Evolutionary conservation across 2,329 filamentous ascomycete species (phyloP).

Genomic region (Corynespora cassiicola): DNA sequence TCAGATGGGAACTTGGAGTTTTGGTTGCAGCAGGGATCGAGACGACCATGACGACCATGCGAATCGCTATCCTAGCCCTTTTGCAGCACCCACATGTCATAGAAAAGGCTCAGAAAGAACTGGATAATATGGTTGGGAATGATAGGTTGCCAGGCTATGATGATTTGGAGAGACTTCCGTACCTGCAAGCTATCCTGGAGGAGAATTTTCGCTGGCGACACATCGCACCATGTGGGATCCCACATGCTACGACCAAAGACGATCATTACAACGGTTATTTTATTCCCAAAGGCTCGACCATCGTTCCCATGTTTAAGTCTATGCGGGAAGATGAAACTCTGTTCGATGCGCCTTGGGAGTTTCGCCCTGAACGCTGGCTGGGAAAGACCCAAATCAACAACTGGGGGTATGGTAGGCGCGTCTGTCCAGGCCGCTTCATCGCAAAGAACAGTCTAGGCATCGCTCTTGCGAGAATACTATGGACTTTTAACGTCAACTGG

Average conservation of each 20-base stretch:
- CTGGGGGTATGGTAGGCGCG: slow-evolving; percentile 59
- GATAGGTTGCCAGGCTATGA: slow-evolving; percentile 23
- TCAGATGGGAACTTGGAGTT: slow-evolving; percentile 24
- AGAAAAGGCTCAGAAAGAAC: slow-evolving; percentile 18
- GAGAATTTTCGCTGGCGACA: slow-evolving; percentile 41
- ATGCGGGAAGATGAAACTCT: slow-evolving; percentile 39
- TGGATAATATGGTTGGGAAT: slow-evolving; percentile 25
- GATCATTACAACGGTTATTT: slow-evolving; percentile 56
- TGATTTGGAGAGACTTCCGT: slow-evolving; percentile 32
- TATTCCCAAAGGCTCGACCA: slow-evolving; percentile 50
- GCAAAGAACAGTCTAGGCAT: slow-evolving; percentile 50
- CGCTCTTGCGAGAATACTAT: slow-evolving; percentile 58
- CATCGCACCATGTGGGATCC: slow-evolving; percentile 49
- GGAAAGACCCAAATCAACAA: slow-evolving; percentile 14
- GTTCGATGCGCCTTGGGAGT: slow-evolving; percentile 34
- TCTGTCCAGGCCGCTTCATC: slow-evolving; percentile 47
- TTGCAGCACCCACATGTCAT: slow-evolving; percentile 17
- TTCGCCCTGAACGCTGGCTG: slow-evolving; percentile 46
- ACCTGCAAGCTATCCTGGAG: slow-evolving; percentile 33
- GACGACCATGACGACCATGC: slow-evolving; percentile 18
- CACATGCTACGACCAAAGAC: slow-evolving; percentile 53
- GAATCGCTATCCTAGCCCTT: slow-evolving; percentile 23
- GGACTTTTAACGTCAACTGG: slow-evolving; percentile 55
- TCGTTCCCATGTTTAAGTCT: slow-evolving; percentile 43
- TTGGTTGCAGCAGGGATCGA: slow-evolving; percentile 28